phyloP scores from a whole-genome alignment of 495 filamentous ascomycete species.

The Bathelium albidoporum region DNA sequence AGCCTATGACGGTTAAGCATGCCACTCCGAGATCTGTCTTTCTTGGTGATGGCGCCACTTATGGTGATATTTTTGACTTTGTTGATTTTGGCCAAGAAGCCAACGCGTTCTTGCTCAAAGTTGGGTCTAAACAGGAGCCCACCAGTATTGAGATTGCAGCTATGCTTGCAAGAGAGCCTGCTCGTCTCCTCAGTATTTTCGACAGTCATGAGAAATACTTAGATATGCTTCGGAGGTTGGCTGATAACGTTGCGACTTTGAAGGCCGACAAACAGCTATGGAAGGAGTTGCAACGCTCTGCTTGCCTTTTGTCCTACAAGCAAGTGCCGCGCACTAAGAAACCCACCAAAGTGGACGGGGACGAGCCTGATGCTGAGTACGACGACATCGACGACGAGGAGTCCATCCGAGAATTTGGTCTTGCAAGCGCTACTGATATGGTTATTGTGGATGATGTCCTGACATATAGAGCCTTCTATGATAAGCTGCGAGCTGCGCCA shows the following conservation, averaged over 20 bases:
- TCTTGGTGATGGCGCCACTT: slow-evolving; percentile 61
- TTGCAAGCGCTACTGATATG: slow-evolving; percentile 58
- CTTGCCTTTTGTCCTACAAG: slow-evolving; percentile 69
- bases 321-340: slow-evolving; percentile 47
- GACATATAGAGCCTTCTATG: slow-evolving; percentile 73
- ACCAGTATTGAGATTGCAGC: slow-evolving; percentile 73
- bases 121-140: slow-evolving; percentile 83
- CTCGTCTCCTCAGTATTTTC: slow-evolving; percentile 63
- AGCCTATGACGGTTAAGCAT: slow-evolving; percentile 29
- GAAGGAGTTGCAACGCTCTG: slow-evolving; percentile 60
- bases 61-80: slow-evolving; percentile 89
- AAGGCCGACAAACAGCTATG: slow-evolving; percentile 71
- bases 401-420: slow-evolving; percentile 63
- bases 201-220: slow-evolving; percentile 77
- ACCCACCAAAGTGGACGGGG: slow-evolving; percentile 17
- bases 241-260: slow-evolving; percentile 54
- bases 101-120: slow-evolving; percentile 75
- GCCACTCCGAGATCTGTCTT: slow-evolving; percentile 63
- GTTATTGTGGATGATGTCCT: slow-evolving; percentile 81
- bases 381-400: slow-evolving; percentile 56
- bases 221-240: slow-evolving; percentile 63
- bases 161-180: slow-evolving; percentile 68
- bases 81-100: slow-evolving; percentile 84
- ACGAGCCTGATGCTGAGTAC: slow-evolving; percentile 35
- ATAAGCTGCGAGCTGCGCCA: slow-evolving; percentile 68